Conservation (phyloP, 176 grass and related monocot genomes). For the Ananas comosus region DNA sequence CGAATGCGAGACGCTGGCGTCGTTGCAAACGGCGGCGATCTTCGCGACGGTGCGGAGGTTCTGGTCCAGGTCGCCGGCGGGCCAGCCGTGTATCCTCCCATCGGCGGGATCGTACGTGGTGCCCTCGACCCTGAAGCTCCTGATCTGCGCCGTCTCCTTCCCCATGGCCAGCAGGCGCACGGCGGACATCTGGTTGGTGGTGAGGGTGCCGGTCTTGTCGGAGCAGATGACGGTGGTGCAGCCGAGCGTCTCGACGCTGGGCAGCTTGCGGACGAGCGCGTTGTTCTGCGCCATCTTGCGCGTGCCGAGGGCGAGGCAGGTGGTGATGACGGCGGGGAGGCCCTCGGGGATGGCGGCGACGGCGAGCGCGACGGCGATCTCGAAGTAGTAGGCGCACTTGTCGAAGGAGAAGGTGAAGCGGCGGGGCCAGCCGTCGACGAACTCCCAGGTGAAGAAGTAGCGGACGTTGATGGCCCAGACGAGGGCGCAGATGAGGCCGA, state of each 20-base stretch:
- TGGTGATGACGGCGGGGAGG: conserved; percentile 28
- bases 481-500: conserved; percentile 16
- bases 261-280: conserved; percentile 22
- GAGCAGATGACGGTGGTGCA: conserved; percentile 36
- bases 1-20: conserved; percentile 8
- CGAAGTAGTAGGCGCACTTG: conserved; percentile 30
- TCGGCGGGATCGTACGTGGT: conserved; percentile 29
- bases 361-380: conserved; percentile 24
- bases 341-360: conserved; percentile 30
- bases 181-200: conserved; percentile 33
- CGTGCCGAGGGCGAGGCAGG: conserved; percentile 24
- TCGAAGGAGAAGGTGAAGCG: conserved; percentile 22
- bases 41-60: conserved; percentile 21
- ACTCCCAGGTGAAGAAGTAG: conserved; percentile 35
- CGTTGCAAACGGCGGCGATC: conserved; percentile 27
- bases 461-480: conserved; percentile 30
- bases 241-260: conserved; percentile 27
- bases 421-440: conserved; percentile 14
- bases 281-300: conserved; percentile 27
- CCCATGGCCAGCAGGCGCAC: conserved; percentile 20
- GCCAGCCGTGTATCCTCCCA: conserved; percentile 21
- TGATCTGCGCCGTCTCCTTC: background rate
- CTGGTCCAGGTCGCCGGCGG: conserved; percentile 8
- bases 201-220: conserved; percentile 31
- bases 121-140: conserved; percentile 19